These are phyloP conservation scores for Penicillium brasilianum DNA, from an alignment of 2,329 filamentous ascomycete species.

Conservation along the genomic window DNA sequence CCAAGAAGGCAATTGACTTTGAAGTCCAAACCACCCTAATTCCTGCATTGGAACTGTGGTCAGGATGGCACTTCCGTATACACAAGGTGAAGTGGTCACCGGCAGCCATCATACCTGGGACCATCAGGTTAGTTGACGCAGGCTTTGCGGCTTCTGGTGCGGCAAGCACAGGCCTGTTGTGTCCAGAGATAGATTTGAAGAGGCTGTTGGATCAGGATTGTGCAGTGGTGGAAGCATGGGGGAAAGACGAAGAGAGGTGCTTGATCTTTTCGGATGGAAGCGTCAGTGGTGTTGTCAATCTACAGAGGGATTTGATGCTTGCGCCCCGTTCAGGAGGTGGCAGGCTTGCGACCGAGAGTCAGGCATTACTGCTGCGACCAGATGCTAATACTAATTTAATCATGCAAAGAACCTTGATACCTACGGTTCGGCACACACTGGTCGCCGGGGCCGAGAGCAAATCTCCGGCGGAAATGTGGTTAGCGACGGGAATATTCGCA, in stretches of 20 bases:
- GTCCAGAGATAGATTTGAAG: background rate
- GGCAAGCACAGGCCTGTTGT: background rate
- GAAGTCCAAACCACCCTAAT: background rate
- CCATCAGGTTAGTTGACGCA: background rate
- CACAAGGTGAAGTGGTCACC: constrained; percentile 10
- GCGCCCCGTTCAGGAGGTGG: background rate
- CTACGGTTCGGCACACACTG: background rate
- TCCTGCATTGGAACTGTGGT: constrained; percentile 11
- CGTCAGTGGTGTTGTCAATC: background rate
- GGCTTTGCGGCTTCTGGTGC: background rate
- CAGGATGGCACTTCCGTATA: constrained; percentile 12
- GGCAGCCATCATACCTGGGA: constrained; percentile 3
- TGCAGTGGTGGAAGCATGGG: background rate
- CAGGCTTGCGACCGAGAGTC: background rate
- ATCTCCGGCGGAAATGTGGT: background rate
- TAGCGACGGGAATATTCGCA: background rate
- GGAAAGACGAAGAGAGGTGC: background rate
- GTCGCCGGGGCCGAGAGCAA: background rate
- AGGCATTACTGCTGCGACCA: background rate
- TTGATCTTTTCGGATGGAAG: background rate
- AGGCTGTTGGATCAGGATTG: background rate
- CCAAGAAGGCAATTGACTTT: background rate
- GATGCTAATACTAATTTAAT: background rate
- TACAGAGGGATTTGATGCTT: background rate
- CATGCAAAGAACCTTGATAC: background rate